Evolutionary conservation across 73 alveolate genomes (phyloP).

Genomic region (Halteria grandinella): DNA sequence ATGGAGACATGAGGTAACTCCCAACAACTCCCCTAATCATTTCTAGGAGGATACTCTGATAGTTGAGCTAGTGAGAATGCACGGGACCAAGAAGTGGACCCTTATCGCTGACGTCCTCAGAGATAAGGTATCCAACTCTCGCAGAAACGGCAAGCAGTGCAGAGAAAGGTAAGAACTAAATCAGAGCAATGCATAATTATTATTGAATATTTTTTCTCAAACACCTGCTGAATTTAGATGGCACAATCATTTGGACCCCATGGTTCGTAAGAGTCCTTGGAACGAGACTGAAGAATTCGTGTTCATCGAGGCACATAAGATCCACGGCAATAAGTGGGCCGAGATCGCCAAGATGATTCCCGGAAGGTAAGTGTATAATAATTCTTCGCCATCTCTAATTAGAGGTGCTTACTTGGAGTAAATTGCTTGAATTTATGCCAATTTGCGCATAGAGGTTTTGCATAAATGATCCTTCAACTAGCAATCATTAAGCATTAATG

Average conservation of each 20-base stretch:
- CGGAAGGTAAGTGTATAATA: constrained; percentile 83
- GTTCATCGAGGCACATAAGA: constrained; percentile 74
- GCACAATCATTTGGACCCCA: constrained; percentile 85
- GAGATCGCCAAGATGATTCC: constrained; percentile 83
- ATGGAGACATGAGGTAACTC: no score
- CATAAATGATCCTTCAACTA: no score
- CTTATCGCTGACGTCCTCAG: constrained; percentile 47
- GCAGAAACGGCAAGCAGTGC: constrained; percentile 78
- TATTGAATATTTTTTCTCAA: constrained; percentile 23
- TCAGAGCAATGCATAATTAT: not conserved
- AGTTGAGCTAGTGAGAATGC: constrained; percentile 43
- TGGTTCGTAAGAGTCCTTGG: constrained; percentile 72
- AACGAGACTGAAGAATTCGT: constrained; percentile 73
- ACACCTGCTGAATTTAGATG: no score
- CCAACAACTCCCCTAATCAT: no score
- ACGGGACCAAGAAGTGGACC: constrained; percentile 73
- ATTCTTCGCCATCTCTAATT: no score
- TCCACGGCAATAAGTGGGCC: constrained; percentile 89
- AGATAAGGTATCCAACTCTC: constrained; percentile 10
- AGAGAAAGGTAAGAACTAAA: constrained; percentile 61
- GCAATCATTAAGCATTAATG: no score
- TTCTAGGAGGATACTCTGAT: constrained; percentile 67
- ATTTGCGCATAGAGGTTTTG: no score
- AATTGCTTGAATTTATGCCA: no score
- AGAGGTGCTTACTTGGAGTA: no score